A percentile compares a stretch with the other conserved stretches of the same genome.
These are phyloP conservation scores for Ogataea hybrid DNA, from an alignment of 1,139 yeast genomes.

Conservation along the genomic window DNA sequence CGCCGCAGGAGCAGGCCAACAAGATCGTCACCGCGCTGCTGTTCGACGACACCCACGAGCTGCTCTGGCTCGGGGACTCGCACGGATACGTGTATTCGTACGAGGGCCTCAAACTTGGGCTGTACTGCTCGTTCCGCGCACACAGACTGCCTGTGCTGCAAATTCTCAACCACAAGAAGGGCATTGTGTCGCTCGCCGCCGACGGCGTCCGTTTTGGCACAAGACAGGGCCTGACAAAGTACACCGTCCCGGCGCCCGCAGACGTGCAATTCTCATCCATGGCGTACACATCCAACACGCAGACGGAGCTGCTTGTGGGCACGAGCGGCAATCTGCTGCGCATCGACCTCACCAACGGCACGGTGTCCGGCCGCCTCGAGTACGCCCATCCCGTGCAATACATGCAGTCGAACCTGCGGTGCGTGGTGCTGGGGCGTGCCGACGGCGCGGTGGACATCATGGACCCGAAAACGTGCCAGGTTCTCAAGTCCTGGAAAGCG, in stretches of 20 bases:
- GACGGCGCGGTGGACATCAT: constrained; percentile 76
- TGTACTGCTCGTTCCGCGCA: constrained; percentile 54
- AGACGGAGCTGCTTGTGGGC: constrained; percentile 43
- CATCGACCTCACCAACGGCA: constrained; percentile 61
- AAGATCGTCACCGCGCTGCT: constrained; percentile 38
- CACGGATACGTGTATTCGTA: constrained; percentile 34
- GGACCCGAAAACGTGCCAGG: constrained; percentile 56
- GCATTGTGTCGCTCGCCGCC: constrained; percentile 56
- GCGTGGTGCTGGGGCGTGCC: constrained; percentile 61
- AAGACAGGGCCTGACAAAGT: constrained; percentile 53
- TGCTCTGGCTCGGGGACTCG: constrained; percentile 85
- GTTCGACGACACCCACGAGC: constrained; percentile 71
- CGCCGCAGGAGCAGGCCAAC: constrained; percentile 15
- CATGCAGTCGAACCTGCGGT: constrained; percentile 39
- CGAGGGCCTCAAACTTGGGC: constrained; percentile 35
- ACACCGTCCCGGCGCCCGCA: constrained; percentile 37
- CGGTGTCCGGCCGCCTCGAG: constrained; percentile 34
- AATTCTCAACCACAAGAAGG: constrained; percentile 52
- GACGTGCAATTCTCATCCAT: constrained; percentile 33
- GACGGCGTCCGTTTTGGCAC: constrained; percentile 53
- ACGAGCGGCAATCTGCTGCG: constrained; percentile 40
- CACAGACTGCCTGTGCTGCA: constrained; percentile 46
- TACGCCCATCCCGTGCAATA: constrained; percentile 41
- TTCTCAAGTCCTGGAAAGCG: constrained; percentile 62
- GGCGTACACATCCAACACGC: constrained; percentile 37